phyloP scores from a whole-genome alignment of 805 yeast species.

The Candida tibetensis region DNA sequence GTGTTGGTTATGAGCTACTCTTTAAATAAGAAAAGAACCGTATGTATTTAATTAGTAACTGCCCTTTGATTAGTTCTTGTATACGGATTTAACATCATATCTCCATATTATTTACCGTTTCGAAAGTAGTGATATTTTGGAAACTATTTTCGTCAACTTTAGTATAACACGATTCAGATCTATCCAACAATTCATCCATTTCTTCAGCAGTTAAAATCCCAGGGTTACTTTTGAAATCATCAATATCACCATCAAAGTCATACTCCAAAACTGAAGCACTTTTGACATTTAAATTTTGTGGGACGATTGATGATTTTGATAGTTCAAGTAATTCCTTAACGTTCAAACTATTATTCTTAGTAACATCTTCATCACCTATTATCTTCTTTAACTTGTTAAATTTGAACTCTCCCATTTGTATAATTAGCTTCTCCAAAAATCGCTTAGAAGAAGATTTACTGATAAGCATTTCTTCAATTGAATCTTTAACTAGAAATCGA shows the following conservation, averaged over 20 bases:
- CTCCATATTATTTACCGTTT: constrained; percentile 33
- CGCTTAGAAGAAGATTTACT: constrained; percentile 79
- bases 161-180: constrained; percentile 43
- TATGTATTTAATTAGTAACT: too few relatives aligned
- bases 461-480: constrained; percentile 80
- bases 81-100: too few relatives aligned
- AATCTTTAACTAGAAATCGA: constrained; percentile 70
- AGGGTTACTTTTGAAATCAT: not conserved
- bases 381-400: constrained; percentile 25
- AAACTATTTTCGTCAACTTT: constrained; percentile 21
- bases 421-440: constrained; percentile 68
- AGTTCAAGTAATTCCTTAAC: constrained; percentile 12
- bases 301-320: constrained; percentile 5
- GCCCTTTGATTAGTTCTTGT: too few relatives aligned
- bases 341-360: constrained; percentile 8
- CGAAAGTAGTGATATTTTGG: constrained; percentile 33
- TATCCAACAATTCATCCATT: constrained; percentile 47
- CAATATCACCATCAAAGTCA: not conserved
- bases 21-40: too few relatives aligned
- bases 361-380: constrained; percentile 14
- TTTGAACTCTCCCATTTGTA: constrained; percentile 39
- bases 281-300: constrained; percentile 3
- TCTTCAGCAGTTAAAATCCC: constrained; percentile 37
- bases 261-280: constrained; percentile 4
- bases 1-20: too few relatives aligned